phyloP scores from a whole-genome alignment of 345 rosid genomes.

The Hypericum androsaemum region DNA sequence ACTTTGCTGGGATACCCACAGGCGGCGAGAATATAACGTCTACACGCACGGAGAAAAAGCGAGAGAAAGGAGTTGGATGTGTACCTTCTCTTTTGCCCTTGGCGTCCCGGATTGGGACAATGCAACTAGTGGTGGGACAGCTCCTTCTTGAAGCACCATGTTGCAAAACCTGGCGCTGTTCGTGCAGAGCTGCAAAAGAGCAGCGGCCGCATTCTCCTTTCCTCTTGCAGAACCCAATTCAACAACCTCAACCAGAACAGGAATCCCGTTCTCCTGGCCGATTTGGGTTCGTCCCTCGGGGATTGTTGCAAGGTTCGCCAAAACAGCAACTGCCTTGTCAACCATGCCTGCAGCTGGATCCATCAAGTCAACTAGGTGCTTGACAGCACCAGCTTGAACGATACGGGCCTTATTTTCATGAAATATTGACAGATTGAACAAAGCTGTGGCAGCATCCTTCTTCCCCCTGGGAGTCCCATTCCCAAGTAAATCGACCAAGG shows the following conservation, averaged over 20 bases:
- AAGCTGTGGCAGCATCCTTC: slow-evolving; percentile 89
- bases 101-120: slow-evolving; percentile 80
- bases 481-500: slow-evolving; percentile 76
- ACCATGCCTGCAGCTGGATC: slow-evolving; percentile 91
- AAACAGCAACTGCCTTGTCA: slow-evolving; percentile 81
- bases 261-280: slow-evolving; percentile 70
- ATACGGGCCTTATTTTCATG: slow-evolving; percentile 74
- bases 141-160: slow-evolving; percentile 82
- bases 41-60: neutral
- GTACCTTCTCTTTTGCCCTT: slow-evolving; percentile 89
- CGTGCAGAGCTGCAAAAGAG: slow-evolving; percentile 74
- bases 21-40: neutral
- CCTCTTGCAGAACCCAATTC: slow-evolving; percentile 93
- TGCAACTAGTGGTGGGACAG: slow-evolving; percentile 84
- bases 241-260: slow-evolving; percentile 82
- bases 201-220: slow-evolving; percentile 89
- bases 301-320: slow-evolving; percentile 83
- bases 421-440: slow-evolving; percentile 65
- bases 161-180: slow-evolving; percentile 48
- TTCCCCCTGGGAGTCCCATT: slow-evolving; percentile 78
- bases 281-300: slow-evolving; percentile 73
- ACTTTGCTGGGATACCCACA: neutral
- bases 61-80: neutral
- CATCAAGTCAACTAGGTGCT: slow-evolving; percentile 80
- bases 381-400: slow-evolving; percentile 86